These are phyloP conservation scores for Nakataea oryzae DNA, from an alignment of 2,329 filamentous ascomycete species.

Conservation along the genomic window DNA sequence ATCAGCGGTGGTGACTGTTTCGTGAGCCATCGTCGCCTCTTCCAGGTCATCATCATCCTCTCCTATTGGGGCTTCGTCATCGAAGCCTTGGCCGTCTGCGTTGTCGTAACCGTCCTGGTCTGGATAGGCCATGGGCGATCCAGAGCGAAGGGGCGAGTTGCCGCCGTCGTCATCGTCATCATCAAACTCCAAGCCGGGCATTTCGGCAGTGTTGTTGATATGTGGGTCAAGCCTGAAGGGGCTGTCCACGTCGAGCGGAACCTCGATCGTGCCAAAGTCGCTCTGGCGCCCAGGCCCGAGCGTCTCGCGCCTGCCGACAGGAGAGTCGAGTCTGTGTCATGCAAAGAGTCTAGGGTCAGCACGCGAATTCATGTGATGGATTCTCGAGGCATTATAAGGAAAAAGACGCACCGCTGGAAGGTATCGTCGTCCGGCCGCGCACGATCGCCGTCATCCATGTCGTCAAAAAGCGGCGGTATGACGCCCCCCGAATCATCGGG, in stretches of 20 bases:
- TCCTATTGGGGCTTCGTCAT: conserved; percentile 11
- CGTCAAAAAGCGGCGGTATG: conserved; percentile 23
- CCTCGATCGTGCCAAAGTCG: conserved; percentile 36
- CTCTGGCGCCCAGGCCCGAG: conserved; percentile 30
- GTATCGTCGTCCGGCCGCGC: conserved; percentile 25
- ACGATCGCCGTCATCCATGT: conserved; percentile 18
- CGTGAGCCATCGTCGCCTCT: not conserved
- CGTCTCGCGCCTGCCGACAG: conserved; percentile 26
- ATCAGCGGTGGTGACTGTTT: not conserved
- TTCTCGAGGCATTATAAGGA: not conserved
- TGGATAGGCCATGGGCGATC: not conserved
- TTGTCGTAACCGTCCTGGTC: conserved; percentile 13
- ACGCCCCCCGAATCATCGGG: conserved; percentile 19
- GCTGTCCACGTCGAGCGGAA: conserved; percentile 37
- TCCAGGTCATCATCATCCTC: not conserved
- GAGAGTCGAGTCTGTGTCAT: conserved; percentile 20
- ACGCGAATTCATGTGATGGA: not conserved
- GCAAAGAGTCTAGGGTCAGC: not conserved
- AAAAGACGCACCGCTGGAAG: conserved; percentile 28
- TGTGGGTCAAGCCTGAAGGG: conserved; percentile 36
- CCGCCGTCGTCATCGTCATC: conserved; percentile 3
- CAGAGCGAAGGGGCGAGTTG: not conserved
- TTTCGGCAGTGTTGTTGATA: conserved; percentile 9
- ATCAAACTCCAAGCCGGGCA: conserved; percentile 16
- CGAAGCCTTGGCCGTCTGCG: conserved; percentile 13